Evolutionary conservation across 2,329 filamentous ascomycete species (phyloP), one percentile per base, ranked within the genome.

Genomic region (Canariomyces notabilis): DNA sequence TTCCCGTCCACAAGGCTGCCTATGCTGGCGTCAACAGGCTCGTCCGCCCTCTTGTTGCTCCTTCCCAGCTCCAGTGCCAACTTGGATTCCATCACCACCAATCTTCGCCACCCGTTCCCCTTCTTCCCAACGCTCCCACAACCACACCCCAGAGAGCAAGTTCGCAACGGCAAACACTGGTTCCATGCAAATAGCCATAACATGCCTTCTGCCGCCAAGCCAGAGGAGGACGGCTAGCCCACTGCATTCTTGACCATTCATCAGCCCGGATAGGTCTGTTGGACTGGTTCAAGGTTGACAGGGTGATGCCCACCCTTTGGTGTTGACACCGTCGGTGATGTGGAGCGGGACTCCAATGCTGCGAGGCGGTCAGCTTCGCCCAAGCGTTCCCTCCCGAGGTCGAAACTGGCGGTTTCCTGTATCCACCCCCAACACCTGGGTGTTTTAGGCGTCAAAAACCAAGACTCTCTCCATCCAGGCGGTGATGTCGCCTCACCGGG

Each of bases 1-100:
- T 38, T 49, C 44, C 41, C 40, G 33, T 14, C 22, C 26, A 32
- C 35, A 47, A 52, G 43, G 47, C 49, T 52, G 39, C 14, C 44
- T 16, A 15, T 33, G 32, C 21, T 23, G 2, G 14, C 29, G 16
- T 35, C 34, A 42, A 16, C 37, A 15, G 20, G n/a, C 18, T 35
- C 8, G 29, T n/a, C 22, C 34, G 21, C 29, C 19, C 19, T 44
- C 42, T 33, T 32, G 15, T 40, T 29, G 39, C 16, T 31, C 4
- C 31, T 29, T 20, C 37, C 42, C 29, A 42, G 21, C 42, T 26
- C 20, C 36, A 34, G 22, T 32, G 23, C 33, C 40, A 34, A 21
- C 22, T 42, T 18, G 22, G 20, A 39, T 22, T 26, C 40, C 48
- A 44, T 38, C 51, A 40, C 29, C 31, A 35, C 20, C 37, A 35